Evolutionary conservation across 73 alveolate genomes (phyloP).

Genomic region (Paramecium tetraurelia): DNA sequence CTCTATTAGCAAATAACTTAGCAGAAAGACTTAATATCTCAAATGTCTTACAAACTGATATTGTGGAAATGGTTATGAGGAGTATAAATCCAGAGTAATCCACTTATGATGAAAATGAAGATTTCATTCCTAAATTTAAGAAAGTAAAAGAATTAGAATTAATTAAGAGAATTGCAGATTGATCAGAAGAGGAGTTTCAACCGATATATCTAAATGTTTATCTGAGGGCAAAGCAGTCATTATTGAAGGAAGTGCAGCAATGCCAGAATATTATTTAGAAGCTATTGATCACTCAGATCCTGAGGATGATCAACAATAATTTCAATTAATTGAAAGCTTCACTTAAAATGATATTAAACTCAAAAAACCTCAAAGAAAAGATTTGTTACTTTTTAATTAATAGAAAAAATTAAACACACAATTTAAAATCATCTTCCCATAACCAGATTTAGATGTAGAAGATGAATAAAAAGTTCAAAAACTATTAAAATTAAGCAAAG

Average conservation of each 20-base stretch:
- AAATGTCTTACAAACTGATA: constrained; percentile 71
- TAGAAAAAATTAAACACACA: neutral
- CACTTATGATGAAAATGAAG: neutral
- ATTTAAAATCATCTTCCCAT: neutral
- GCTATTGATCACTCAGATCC: neutral
- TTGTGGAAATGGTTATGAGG: constrained; percentile 69
- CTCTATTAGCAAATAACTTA: constrained; percentile 67
- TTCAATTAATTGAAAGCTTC: neutral
- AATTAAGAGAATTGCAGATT: neutral
- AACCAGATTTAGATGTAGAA: neutral
- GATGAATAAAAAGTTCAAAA: neutral
- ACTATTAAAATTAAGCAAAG: neutral
- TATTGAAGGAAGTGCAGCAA: constrained; percentile 6
- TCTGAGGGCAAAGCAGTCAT: constrained; percentile 43
- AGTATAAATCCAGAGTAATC: constrained; percentile 48
- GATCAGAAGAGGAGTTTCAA: constrained; percentile 37
- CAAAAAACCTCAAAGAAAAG: constrained; percentile 1
- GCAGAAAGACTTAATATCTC: constrained; percentile 77
- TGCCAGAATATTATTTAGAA: constrained; percentile 9
- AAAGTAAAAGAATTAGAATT: neutral
- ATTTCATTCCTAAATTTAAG: neutral
- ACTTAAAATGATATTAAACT: neutral
- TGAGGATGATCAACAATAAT: neutral
- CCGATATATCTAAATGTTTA: constrained; percentile 37
- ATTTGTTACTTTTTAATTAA: neutral